phyloP scores from a whole-genome alignment of 805 yeast genomes.

The Candida maris region DNA sequence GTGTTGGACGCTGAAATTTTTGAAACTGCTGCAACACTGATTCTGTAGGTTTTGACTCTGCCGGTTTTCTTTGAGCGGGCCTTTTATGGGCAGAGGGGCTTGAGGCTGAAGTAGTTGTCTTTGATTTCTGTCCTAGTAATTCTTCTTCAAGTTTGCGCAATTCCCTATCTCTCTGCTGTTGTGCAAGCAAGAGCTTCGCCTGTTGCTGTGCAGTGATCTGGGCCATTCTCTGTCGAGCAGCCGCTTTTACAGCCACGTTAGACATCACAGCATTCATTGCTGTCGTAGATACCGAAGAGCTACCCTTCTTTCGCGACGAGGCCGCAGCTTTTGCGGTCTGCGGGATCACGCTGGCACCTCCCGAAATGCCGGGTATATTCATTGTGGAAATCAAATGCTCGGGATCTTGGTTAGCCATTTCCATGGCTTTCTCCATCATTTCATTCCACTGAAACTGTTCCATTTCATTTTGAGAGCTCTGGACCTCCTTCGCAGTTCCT shows the following conservation, averaged over 20 bases:
- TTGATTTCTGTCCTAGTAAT: conserved; percentile 2
- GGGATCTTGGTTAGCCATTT: conserved; percentile 70
- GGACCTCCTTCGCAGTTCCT: conserved; percentile 6
- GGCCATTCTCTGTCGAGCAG: conserved; percentile 23
- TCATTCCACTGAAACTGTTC: conserved; percentile 59
- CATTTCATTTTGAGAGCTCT: conserved; percentile 31
- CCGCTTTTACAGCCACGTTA: conserved; percentile 19
- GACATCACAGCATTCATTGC: conserved; percentile 23
- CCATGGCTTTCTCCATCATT: conserved; percentile 73
- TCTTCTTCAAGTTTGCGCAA: conserved; percentile 12
- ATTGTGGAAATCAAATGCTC: conserved; percentile 36
- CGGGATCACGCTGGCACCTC: background rate
- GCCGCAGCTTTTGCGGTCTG: conserved; percentile 2
- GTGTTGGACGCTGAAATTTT: conserved; percentile 18
- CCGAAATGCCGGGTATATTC: conserved; percentile 15
- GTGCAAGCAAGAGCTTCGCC: conserved; percentile 14
- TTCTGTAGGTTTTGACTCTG: background rate
- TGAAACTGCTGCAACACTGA: conserved; percentile 17
- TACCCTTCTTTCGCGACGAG: conserved; percentile 1
- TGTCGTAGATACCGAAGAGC: conserved; percentile 6
- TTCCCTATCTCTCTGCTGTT: conserved; percentile 18
- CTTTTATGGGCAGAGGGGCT: conserved; percentile 1
- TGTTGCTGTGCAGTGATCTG: conserved; percentile 23
- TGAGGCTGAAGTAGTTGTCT: conserved; percentile 10
- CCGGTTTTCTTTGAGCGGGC: background rate